phyloP scores from a whole-genome alignment of 2,329 filamentous ascomycete genomes.

The Lecanosticta acicola region DNA sequence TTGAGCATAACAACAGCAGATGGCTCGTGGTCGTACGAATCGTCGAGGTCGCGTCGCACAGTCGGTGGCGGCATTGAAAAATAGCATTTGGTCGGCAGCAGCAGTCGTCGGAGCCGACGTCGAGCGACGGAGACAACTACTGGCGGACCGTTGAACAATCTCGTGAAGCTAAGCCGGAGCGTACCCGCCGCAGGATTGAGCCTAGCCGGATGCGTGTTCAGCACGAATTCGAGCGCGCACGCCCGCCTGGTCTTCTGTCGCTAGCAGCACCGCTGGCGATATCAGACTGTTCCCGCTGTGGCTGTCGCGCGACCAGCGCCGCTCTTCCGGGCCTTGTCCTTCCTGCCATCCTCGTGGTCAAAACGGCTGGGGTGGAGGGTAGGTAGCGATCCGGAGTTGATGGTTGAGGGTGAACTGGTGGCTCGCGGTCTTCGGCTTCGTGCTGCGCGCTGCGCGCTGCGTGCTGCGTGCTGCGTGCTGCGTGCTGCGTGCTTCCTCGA shows the following conservation, averaged over 20 bases:
- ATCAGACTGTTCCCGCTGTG: constrained; percentile 12
- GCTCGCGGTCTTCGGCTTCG: no score
- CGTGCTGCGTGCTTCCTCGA: no score
- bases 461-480: no score
- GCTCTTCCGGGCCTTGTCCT: constrained; percentile 8
- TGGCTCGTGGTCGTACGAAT: no score
- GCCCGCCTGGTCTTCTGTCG: not conserved
- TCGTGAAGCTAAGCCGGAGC: not conserved
- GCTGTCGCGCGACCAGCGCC: constrained; percentile 15
- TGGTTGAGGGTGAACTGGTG: no score
- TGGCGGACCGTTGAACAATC: not conserved
- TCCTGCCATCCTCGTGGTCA: not conserved
- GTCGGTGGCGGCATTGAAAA: not conserved
- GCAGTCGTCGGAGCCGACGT: not conserved
- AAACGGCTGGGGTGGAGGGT: constrained; percentile 7
- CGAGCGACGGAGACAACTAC: constrained; percentile 1
- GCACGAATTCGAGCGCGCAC: constrained; percentile 3
- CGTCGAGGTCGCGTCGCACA: no score
- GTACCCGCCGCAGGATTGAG: constrained; percentile 3
- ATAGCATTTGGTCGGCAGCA: not conserved
- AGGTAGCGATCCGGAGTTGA: not conserved
- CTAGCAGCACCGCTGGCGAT: constrained; percentile 9
- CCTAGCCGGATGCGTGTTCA: not conserved
- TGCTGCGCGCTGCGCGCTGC: no score
- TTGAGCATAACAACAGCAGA: no score